A percentile compares a stretch with the other conserved stretches of the same genome.
These are phyloP conservation scores for Haematococcus lacustris DNA, from an alignment of 139 green algal genomes.

Conservation along the genomic window DNA sequence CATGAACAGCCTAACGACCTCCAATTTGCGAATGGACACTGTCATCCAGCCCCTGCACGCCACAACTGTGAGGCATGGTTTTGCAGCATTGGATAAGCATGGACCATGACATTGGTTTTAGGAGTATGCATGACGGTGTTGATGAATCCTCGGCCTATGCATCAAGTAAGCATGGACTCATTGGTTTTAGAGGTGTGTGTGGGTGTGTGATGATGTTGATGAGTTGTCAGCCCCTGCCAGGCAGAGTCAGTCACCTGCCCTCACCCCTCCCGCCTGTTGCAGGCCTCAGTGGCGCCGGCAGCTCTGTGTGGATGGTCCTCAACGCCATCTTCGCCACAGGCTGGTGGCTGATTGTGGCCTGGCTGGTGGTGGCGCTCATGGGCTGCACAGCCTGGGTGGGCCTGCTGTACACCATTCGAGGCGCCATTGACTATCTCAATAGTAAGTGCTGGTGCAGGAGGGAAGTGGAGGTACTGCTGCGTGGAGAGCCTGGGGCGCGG, in stretches of 20 bases:
- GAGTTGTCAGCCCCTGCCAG: no score
- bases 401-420: slow-evolving; percentile 1
- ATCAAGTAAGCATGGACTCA: neutral
- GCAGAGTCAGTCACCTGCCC: no score
- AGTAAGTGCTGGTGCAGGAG: neutral
- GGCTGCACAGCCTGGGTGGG: neutral
- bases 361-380: slow-evolving; percentile 1
- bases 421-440: neutral
- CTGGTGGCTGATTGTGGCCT: slow-evolving; percentile 12
- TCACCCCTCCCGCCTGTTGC: neutral
- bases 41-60: no score
- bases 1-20: no score
- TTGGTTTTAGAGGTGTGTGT: neutral
- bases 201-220: neutral
- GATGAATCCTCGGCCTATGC: no score
- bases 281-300: slow-evolving; percentile 6
- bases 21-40: no score
- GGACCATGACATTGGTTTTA: no score
- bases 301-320: slow-evolving; percentile 5
- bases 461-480: neutral
- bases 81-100: no score
- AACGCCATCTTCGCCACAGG: slow-evolving; percentile 1
- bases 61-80: no score
- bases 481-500: neutral
- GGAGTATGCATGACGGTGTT: no score